Base-by-base conservation (phyloP, 768 basidiomycete genomes). In the Hemileccinum rubropunctum region DNA sequence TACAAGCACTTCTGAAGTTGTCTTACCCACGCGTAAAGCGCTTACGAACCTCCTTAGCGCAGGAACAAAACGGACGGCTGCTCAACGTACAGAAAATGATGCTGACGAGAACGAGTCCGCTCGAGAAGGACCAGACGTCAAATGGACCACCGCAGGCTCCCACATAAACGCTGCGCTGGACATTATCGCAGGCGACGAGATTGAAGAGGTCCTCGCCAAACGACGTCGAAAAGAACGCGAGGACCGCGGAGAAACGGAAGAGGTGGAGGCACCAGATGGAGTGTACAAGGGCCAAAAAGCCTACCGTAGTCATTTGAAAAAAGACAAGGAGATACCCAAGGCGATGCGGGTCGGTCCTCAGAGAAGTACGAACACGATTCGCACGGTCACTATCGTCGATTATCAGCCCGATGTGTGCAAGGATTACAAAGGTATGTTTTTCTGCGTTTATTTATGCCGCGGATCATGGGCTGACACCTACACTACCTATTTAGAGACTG, bases 341-440 rank as follows among this genome's bases (percentile, higher is more conserved):
- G 83, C 87, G 15, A 94, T 94, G 86, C 82, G 86, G 55, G 83
- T 82, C 46, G 94, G 81, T 42, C 95, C 81, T 57, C 91, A 88
- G 68, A 76, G 85, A 67, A 84, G 71, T 64, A 75, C 72, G 38
- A 88, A 67, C 72, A 98, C 89, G 51, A 92, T 99, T 58, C 81
- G 93, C 48, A 95, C 91, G 3, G 95, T 95, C 40, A 98, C 95
- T 4, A 86, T 98, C 50, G 80, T 91, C 40, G 95, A 99, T 75
- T 99, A 98, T 71, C 95, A 99, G 68, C 95, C 95, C 3, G 95
- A 98, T 63, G 95, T 99, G 15, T 99, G 95, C 72, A 99, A 99
- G 70, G 95, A 98, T 70, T 99, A 99, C 71, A 98, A 97, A 83
- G 93, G 93, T 91, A 54, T 49, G 85, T 77, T 52, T 52, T 18